Evolutionary conservation across 345 rosid genomes (phyloP).

Genomic region (Durio zibethinus): DNA sequence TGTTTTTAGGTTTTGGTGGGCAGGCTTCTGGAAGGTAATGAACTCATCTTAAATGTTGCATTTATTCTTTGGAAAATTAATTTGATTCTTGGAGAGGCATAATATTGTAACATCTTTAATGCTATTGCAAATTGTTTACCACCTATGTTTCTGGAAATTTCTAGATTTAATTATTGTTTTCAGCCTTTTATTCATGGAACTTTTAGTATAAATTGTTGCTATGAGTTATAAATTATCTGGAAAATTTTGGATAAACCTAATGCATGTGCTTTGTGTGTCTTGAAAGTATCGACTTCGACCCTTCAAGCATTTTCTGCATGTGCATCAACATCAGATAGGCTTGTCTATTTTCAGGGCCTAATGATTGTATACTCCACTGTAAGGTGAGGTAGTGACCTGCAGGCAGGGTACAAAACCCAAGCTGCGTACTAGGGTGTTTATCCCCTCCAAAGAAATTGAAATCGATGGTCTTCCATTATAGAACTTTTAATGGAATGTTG

Average conservation of each 20-base stretch:
- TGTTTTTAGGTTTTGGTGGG: constrained; percentile 87
- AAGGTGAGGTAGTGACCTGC: background rate
- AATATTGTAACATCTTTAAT: background rate
- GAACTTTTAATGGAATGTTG: background rate
- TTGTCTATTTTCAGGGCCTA: background rate
- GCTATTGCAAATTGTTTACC: background rate
- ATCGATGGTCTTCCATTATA: background rate
- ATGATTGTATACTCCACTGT: background rate
- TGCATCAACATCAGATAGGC: background rate
- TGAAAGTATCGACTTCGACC: background rate
- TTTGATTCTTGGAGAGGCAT: background rate
- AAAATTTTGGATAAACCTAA: background rate
- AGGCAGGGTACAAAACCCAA: background rate
- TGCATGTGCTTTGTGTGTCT: background rate
- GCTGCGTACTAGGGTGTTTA: background rate
- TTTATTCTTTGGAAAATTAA: background rate
- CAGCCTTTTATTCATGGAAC: background rate
- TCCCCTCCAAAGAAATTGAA: background rate
- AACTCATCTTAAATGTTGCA: constrained; percentile 13
- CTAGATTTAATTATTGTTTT: background rate
- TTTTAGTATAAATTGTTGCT: background rate
- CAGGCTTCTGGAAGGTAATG: constrained; percentile 98
- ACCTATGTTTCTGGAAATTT: background rate
- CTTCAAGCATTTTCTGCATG: background rate
- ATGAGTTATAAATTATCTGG: background rate